Evolutionary conservation across 108 stramenopile species (phyloP), one percentile per base, ranked within the genome.

Genomic region (Cyclotella distinguenda): DNA sequence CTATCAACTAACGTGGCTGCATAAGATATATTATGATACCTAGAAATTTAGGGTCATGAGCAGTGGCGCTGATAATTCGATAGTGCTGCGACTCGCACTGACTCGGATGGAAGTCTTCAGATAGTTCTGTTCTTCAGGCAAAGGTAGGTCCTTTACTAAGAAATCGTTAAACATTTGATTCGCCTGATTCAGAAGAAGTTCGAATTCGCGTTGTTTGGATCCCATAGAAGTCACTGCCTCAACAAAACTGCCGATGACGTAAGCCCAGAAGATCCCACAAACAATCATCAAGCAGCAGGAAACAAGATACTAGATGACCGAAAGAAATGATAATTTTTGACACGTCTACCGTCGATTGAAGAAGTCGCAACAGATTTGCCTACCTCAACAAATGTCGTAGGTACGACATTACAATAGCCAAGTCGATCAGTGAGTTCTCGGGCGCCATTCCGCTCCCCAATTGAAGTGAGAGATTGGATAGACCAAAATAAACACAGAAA

Each of bases 401-500:
- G 79, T 6, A 64, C 64, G 19, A 81, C 44, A 30, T 72, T 81
- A 6, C 79, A 74, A 65, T 81, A n/a, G n/a, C n/a, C n/a, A n/a
- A n/a, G n/a, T n/a, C n/a, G n/a, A n/a, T n/a, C n/a, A n/a, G n/a
- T n/a, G n/a, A n/a, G n/a, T n/a, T n/a, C n/a, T n/a, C n/a, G n/a
- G n/a, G n/a, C n/a, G n/a, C n/a, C n/a, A n/a, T n/a, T n/a, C n/a
- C n/a, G n/a, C n/a, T n/a, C n/a, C 21, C 79, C 79, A 43, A 81
- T 77, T 15, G 44, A 52, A 43, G 75, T 81, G 51, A 81, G 64
- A 43, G 68, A 61, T 47, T 81, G 79, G n/a, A 81, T 51, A 18
- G 68, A 49, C 79, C 79, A 81, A 44, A 81, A 81, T 35, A 81
- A 74, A 31, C 64, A 75, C n/a, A 81, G 50, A 23, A 49, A 57